Base-by-base conservation (phyloP, 2,329 filamentous ascomycete genomes). In the Cladophialophora carrionii region DNA sequence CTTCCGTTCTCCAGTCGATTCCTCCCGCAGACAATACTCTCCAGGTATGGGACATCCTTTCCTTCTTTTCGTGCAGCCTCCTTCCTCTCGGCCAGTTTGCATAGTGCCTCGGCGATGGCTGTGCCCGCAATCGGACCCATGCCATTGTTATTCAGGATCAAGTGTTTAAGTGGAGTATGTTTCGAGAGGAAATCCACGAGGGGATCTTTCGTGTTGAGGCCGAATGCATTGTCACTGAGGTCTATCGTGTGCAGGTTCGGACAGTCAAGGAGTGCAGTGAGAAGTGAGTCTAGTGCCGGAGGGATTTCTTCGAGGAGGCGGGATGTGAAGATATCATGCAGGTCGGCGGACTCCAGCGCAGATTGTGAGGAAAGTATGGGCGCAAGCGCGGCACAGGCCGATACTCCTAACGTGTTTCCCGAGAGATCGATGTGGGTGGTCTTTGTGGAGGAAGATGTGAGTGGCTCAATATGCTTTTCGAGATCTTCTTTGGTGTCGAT, bases 61-160 rank as follows among this genome's bases (percentile, higher is more conserved):
- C 89, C 89, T 41, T 85, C 82, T 59, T 77, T 77, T 65, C 80
- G 77, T 43, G 91, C 91, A 63, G 87, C 87, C 70, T 88, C 88
- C 81, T 98, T 98, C 80, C 91, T 92, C 68, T 85, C 85, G 63
- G 96, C 90, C 46, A 99, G 88, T 69, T 88, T 85, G 22, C 87
- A 89, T 61, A 99, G 88, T 6, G 95, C 91, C 75, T 97, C 88
- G 57, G 94, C 95, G 72, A 99, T 88, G 61, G 95, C 83, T 53
- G 91, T 91, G 64, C 95, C 95, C 9, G 94, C 94, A 67, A 92
- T 89, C 24, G 95, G 95, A 12, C 95, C 95, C 43, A 99, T 87
- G 31, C 95, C 95, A 78, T 99, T 99, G 84, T 99, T 99, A 84
- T 98, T 98, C 64, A 99, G 87, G 79, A 96, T 92, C 31, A 99